phyloP scores from a whole-genome alignment of 179 eudicot genomes.

The Carnegiea gigantea region DNA sequence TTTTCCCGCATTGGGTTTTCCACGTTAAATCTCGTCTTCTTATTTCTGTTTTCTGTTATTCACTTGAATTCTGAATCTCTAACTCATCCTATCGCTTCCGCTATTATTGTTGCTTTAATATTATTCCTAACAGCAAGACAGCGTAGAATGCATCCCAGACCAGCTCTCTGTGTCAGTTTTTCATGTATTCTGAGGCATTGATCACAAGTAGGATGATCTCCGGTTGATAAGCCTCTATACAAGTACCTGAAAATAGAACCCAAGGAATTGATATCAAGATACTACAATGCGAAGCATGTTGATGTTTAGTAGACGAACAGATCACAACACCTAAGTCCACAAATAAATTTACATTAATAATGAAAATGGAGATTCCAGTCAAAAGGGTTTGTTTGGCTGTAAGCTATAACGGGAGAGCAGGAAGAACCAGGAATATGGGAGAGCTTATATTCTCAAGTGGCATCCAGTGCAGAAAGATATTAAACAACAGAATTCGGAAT shows the following conservation, averaged over 20 bases:
- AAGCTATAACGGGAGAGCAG: background rate
- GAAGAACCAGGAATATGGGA: background rate
- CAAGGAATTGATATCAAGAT: background rate
- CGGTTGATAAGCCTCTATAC: slow-evolving; percentile 87
- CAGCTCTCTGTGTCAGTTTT: slow-evolving; percentile 86
- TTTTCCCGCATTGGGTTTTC: no score
- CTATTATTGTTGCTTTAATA: no score
- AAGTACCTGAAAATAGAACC: slow-evolving; percentile 56
- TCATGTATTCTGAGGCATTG: slow-evolving; percentile 91
- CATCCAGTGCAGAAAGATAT: no score
- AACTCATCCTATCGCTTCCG: no score
- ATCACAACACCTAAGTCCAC: background rate
- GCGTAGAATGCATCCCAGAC: slow-evolving; percentile 89
- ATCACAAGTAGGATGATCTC: slow-evolving; percentile 95
- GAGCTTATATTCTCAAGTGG: background rate
- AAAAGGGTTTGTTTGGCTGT: background rate
- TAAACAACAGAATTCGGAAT: background rate
- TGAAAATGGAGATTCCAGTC: background rate
- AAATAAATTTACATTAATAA: background rate
- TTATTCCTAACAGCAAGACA: no score
- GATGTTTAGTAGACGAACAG: background rate
- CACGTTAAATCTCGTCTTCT: no score
- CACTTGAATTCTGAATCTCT: no score
- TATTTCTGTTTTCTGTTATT: no score
- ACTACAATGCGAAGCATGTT: background rate